phyloP scores from a whole-genome alignment of 495 filamentous ascomycete species.

The Xylaria grammica region DNA sequence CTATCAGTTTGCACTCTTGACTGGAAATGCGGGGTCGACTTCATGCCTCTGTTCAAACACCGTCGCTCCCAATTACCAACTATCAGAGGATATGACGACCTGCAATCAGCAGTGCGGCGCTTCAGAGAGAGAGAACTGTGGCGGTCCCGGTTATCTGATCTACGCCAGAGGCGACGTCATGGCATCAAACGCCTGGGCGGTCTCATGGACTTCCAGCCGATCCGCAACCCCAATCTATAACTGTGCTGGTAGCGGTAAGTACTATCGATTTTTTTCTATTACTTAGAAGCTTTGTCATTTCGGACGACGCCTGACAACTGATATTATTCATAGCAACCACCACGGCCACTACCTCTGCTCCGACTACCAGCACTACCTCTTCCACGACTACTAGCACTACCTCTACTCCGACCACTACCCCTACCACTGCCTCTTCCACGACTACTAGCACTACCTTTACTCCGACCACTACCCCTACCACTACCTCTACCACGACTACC shows the following conservation, averaged over 20 bases:
- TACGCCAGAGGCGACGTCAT: slow-evolving; percentile 9
- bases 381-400: background rate
- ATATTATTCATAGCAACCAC: background rate
- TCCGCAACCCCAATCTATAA: background rate
- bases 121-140: slow-evolving; percentile 6
- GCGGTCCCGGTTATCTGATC: slow-evolving; percentile 6
- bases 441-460: background rate
- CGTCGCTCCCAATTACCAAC: background rate
- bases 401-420: background rate
- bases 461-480: background rate
- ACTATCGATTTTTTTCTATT: background rate
- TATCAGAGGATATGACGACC: background rate
- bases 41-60: background rate
- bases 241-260: slow-evolving; percentile 1
- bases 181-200: background rate
- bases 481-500: background rate
- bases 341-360: background rate
- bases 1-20: background rate
- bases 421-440: background rate
- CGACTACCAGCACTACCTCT: background rate
- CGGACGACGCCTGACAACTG: background rate
- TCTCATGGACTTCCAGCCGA: background rate
- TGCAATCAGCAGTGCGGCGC: slow-evolving; percentile 20
- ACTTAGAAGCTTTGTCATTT: no score
- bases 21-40: background rate